phyloP scores from a whole-genome alignment of 768 basidiomycete genomes.

The Phylloporus arenicola region DNA sequence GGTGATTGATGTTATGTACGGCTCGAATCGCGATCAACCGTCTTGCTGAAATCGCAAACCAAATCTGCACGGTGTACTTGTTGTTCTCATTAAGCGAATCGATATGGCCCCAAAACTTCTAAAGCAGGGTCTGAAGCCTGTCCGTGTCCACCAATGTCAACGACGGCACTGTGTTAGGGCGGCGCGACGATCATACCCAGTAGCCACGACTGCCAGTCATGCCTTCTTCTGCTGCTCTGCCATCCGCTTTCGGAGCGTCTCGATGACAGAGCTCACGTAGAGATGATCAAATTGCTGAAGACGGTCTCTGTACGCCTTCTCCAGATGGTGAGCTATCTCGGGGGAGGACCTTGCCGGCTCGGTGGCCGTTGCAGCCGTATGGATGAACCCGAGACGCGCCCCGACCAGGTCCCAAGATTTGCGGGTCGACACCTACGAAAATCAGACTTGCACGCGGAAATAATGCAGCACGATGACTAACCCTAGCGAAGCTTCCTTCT shows the following conservation, averaged over 20 bases:
- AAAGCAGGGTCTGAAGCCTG: slow-evolving; percentile 9
- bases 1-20: slow-evolving; percentile 6
- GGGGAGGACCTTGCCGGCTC: slow-evolving; percentile 22
- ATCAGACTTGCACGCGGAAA: slow-evolving; percentile 1
- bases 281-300: slow-evolving; percentile 31
- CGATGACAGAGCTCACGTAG: slow-evolving; percentile 29
- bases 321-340: slow-evolving; percentile 24
- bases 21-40: slow-evolving; percentile 2
- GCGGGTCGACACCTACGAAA: slow-evolving; percentile 18
- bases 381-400: slow-evolving; percentile 23
- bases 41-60: slow-evolving; percentile 2
- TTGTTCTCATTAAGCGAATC: not conserved
- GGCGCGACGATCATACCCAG: slow-evolving; percentile 7
- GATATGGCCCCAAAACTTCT: slow-evolving; percentile 8
- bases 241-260: slow-evolving; percentile 30
- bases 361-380: slow-evolving; percentile 17
- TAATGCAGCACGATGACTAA: slow-evolving; percentile 11
- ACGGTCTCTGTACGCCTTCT: slow-evolving; percentile 25
- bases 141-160: slow-evolving; percentile 6
- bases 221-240: slow-evolving; percentile 29
- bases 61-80: not conserved
- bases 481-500: slow-evolving; percentile 26
- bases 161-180: not conserved
- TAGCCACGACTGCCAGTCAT: slow-evolving; percentile 11
- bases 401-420: slow-evolving; percentile 27